Percentiles rank a stretch among this genome's conserved stretches.
Conservation (phyloP, 2,329 filamentous ascomycete species). For the Aspergillus felis region DNA sequence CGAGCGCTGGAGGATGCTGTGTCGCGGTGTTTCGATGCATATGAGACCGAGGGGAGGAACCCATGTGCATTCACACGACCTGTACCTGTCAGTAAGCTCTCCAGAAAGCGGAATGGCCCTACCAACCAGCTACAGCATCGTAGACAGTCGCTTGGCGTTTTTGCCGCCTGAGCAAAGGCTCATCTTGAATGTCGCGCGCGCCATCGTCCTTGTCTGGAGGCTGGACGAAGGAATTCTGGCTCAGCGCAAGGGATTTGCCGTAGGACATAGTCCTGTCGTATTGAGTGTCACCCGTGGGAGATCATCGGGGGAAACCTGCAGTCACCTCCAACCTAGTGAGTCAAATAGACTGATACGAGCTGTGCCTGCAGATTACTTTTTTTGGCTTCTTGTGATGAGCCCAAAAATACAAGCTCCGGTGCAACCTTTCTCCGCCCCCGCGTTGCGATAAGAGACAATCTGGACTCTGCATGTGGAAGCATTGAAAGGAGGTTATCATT, state of each 20-base stretch:
- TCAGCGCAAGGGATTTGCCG: slow-evolving; percentile 17
- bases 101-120: neutral
- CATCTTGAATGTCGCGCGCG: slow-evolving; percentile 6
- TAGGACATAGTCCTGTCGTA: slow-evolving; percentile 17
- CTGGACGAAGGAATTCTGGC: slow-evolving; percentile 16
- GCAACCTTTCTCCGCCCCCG: slow-evolving; percentile 19
- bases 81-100: slow-evolving; percentile 17
- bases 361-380: neutral
- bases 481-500: neutral
- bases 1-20: slow-evolving; percentile 32
- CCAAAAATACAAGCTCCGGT: neutral
- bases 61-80: slow-evolving; percentile 45
- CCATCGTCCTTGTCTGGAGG: slow-evolving; percentile 10
- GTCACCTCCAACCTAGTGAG: neutral
- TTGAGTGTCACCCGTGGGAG: slow-evolving; percentile 2
- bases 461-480: too few relatives aligned
- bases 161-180: slow-evolving; percentile 9
- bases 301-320: slow-evolving; percentile 6
- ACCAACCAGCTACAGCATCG: slow-evolving; percentile 55
- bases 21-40: slow-evolving; percentile 29
- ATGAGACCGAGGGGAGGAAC: slow-evolving; percentile 23
- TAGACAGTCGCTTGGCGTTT: slow-evolving; percentile 49
- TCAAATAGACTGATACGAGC: neutral
- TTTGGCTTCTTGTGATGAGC: neutral
- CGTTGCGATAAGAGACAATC: neutral